Percentiles rank a stretch among this genome's conserved stretches.
phyloP scores from a whole-genome alignment of 306 rosid genomes.

The Casuarina equisetifolia region DNA sequence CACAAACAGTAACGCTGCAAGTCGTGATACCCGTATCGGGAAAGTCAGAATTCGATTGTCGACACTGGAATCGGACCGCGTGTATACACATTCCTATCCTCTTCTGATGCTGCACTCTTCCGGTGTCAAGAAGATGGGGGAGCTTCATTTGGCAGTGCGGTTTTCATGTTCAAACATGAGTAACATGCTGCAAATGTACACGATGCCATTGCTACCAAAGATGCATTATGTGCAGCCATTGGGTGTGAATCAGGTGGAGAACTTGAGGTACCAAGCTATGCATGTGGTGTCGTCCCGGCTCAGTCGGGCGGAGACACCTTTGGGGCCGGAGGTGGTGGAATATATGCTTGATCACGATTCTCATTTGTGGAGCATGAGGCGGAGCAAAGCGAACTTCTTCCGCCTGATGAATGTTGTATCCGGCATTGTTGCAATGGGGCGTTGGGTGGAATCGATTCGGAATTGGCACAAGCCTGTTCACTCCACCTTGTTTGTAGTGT shows the following conservation, averaged over 20 bases:
- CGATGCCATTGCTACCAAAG: conserved; percentile 56
- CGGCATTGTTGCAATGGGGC: conserved; percentile 38
- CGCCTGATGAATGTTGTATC: conserved; percentile 53
- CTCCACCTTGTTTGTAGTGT: conserved; percentile 33
- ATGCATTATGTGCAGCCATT: conserved; percentile 56
- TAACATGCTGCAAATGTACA: conserved; percentile 51
- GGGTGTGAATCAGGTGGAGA: conserved; percentile 53
- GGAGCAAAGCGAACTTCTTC: conserved; percentile 61
- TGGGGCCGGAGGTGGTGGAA: conserved; percentile 61
- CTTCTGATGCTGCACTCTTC: conserved; percentile 52
- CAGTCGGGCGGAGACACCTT: conserved; percentile 52
- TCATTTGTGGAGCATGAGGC: conserved; percentile 56
- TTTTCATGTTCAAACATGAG: conserved; percentile 53
- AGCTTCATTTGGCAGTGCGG: conserved; percentile 60
- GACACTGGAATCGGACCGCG: conserved; percentile 53
- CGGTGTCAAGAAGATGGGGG: conserved; percentile 69
- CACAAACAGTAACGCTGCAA: conserved; percentile 15
- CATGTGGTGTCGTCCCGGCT: conserved; percentile 48
- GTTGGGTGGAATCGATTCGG: conserved; percentile 44
- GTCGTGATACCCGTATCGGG: conserved; percentile 52
- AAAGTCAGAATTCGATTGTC: conserved; percentile 59
- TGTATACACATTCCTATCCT: conserved; percentile 63
- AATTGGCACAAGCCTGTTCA: conserved; percentile 50
- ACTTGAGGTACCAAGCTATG: conserved; percentile 54
- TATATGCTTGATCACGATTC: conserved; percentile 65